A percentile compares a stretch with the other conserved stretches of the same genome.
Conservation (phyloP, 306 rosid genomes). For the Abrus precatorius region DNA sequence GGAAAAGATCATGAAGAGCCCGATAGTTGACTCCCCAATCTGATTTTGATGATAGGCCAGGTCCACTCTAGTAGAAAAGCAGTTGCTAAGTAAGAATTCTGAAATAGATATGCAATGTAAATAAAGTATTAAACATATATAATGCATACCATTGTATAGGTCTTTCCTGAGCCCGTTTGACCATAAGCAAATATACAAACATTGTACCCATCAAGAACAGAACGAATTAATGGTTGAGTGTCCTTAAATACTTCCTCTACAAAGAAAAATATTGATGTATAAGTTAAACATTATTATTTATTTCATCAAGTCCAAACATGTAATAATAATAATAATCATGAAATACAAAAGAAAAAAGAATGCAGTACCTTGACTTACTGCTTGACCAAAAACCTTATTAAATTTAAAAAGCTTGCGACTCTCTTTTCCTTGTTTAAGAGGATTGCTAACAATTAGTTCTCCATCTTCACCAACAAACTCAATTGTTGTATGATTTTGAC, state of each 20-base stretch:
- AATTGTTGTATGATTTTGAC: slow-evolving; percentile 73
- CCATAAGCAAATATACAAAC: slow-evolving; percentile 99
- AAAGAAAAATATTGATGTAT: slow-evolving; percentile 38
- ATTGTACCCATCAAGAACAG: slow-evolving; percentile 96
- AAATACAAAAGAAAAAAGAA: slow-evolving; percentile 15
- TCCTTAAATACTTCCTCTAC: slow-evolving; percentile 92
- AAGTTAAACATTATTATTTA: slow-evolving; percentile 31
- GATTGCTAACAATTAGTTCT: slow-evolving; percentile 82
- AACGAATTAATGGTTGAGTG: slow-evolving; percentile 88
- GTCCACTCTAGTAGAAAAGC: slow-evolving; percentile 79
- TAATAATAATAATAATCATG: slow-evolving; percentile 27
- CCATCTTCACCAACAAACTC: slow-evolving; percentile 95
- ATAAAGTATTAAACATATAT: slow-evolving; percentile 31
- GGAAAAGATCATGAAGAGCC: slow-evolving; percentile 93
- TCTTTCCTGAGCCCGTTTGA: slow-evolving; percentile 99
- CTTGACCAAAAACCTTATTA: slow-evolving; percentile 93
- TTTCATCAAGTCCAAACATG: slow-evolving; percentile 23
- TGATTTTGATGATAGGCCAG: slow-evolving; percentile 69
- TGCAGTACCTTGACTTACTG: slow-evolving; percentile 80
- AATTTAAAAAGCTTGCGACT: slow-evolving; percentile 83
- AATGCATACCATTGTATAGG: slow-evolving; percentile 88
- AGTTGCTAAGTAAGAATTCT: slow-evolving; percentile 38
- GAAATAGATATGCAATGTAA: slow-evolving; percentile 18
- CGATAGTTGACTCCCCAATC: slow-evolving; percentile 99
- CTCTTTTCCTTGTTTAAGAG: slow-evolving; percentile 91